Evolutionary conservation across 1,284 basidiomycete species (phyloP).

Genomic region (Marasmius oreades): DNA sequence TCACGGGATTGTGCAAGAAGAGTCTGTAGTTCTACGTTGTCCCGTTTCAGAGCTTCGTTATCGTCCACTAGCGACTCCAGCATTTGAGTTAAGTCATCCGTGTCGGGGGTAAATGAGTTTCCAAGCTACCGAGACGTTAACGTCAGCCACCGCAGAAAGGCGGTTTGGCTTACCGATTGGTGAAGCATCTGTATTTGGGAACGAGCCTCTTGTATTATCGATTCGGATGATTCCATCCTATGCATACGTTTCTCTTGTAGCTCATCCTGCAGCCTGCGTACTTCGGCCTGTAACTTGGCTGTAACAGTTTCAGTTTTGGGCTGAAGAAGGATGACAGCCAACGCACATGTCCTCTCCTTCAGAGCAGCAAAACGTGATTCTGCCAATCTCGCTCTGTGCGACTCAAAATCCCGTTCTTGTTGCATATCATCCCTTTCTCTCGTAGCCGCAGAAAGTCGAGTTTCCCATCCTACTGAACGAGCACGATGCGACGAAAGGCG

Average conservation of each 20-base stretch:
- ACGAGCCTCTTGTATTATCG: slow-evolving; percentile 70
- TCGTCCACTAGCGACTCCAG: slow-evolving; percentile 80
- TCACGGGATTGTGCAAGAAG: slow-evolving; percentile 76
- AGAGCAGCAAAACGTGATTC: slow-evolving; percentile 63
- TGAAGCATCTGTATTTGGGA: slow-evolving; percentile 64
- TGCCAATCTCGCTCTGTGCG: slow-evolving; percentile 65
- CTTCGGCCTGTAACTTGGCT: slow-evolving; percentile 76
- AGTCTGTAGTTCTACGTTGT: slow-evolving; percentile 75
- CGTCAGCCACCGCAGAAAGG: slow-evolving; percentile 17
- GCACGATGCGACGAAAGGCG: slow-evolving; percentile 68
- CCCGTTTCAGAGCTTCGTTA: slow-evolving; percentile 78
- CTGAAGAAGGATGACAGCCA: slow-evolving; percentile 2
- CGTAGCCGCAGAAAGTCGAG: slow-evolving; percentile 53
- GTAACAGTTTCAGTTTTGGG: slow-evolving; percentile 8
- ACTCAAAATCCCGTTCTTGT: slow-evolving; percentile 78
- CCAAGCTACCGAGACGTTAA: slow-evolving; percentile 33
- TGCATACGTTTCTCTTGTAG: slow-evolving; percentile 65
- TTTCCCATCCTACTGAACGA: slow-evolving; percentile 68
- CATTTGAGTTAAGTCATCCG: slow-evolving; percentile 61
- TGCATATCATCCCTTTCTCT: slow-evolving; percentile 83
- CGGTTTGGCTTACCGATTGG: slow-evolving; percentile 36
- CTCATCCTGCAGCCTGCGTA: slow-evolving; percentile 58
- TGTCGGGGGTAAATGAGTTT: slow-evolving; percentile 37
- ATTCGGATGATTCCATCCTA: slow-evolving; percentile 69
- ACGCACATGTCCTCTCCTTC: slow-evolving; percentile 60